Conservation (phyloP, 176 grass and related monocot species). For the Oryza australiensis region DNA sequence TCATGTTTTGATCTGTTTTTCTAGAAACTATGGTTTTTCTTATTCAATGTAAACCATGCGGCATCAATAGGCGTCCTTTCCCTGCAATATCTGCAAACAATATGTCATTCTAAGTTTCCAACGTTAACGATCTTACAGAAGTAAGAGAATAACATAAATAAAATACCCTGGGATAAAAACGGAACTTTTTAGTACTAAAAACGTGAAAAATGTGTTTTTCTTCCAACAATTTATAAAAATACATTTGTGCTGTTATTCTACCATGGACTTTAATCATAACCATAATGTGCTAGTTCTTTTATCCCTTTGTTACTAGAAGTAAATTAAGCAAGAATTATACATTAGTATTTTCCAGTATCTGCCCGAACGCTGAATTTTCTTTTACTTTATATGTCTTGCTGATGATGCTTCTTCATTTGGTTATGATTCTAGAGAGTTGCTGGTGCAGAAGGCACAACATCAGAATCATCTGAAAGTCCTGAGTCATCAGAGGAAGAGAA, state of each 20-base stretch:
- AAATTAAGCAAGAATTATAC: not conserved
- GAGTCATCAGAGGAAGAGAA: slow-evolving; percentile 61
- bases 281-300: slow-evolving; percentile 8
- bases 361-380: not conserved
- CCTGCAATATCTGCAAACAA: slow-evolving; percentile 15
- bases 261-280: slow-evolving; percentile 11
- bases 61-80: not conserved
- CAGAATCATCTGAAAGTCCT: slow-evolving; percentile 49
- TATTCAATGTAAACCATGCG: slow-evolving; percentile 6
- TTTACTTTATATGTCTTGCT: slow-evolving; percentile 10
- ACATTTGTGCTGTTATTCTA: slow-evolving; percentile 2
- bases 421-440: slow-evolving; percentile 61
- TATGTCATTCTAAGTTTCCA: not conserved
- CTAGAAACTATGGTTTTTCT: not conserved
- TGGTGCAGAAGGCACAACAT: slow-evolving; percentile 52
- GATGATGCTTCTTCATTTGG: slow-evolving; percentile 16
- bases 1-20: not conserved
- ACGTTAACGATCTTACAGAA: not conserved
- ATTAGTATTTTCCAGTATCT: not conserved
- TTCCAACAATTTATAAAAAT: not conserved
- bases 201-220: slow-evolving; percentile 1
- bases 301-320: slow-evolving; percentile 10
- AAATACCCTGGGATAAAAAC: slow-evolving; percentile 6
- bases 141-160: not conserved
- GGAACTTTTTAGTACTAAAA: not conserved